Evolutionary conservation across 495 filamentous ascomycete species (phyloP), one percentile per base, ranked within the genome.

Genomic region (Neurospora tetrasperma): DNA sequence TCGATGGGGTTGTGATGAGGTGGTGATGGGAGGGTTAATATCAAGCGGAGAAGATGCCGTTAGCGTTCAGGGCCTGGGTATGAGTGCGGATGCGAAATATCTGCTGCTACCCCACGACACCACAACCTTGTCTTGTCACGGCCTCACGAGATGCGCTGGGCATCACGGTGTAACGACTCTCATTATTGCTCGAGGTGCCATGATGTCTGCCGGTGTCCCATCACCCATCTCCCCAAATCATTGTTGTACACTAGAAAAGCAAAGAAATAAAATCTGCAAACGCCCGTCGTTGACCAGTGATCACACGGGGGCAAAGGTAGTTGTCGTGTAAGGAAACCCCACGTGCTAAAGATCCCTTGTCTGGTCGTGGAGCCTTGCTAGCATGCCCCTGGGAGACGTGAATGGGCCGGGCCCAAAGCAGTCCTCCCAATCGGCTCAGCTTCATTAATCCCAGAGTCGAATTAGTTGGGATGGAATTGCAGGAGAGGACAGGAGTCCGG

Each of bases 401-500:
- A 62, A 66, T 66, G 54, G 54, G 27, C 7, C 54, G 54, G 54
- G 54, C 27, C 27, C 54, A 31, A 59, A 76, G 70, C 41, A 18
- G 31, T 14, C 68, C 39, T 62, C 74, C 77, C 38, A 38, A 38
- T 38, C 35, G 35, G 35, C 35, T 74, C 75, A 76, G 79, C 72
- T 77, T 73, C 73, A 76, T 72, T 59, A 71, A 71, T 54, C 72
- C 62, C 69, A 69, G 71, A 73, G 73, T 73, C 27, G 31, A 66
- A 66, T 35, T 35, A 66, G 35, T 35, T 35, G 35, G 27, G 54
- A 14, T 66, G 54, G 54, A 27, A 66, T 35, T 66, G 54, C 54
- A 66, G 27, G 54, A 27, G 14, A 27, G 27, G 27, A 70, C 48
- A 78, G 77, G 78, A 75, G 76, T 73, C 80, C 71, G 71, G 74